phyloP scores from a whole-genome alignment of 768 basidiomycete genomes.

The Epithele typhae region DNA sequence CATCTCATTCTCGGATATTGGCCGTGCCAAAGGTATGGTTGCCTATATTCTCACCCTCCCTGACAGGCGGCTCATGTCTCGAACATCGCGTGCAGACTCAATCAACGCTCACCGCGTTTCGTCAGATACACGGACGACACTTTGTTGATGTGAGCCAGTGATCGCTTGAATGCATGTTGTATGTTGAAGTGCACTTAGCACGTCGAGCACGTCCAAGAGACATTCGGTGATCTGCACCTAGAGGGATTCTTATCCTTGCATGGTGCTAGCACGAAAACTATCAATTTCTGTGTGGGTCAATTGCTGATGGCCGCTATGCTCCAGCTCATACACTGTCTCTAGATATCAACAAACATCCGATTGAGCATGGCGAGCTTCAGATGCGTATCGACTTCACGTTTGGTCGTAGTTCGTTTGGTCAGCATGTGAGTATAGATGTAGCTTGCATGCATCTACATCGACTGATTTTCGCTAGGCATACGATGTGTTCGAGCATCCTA shows the following conservation, averaged over 20 bases:
- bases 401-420: conserved; percentile 64
- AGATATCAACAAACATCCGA: conserved; percentile 81
- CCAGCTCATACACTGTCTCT: background rate
- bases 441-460: too few relatives aligned
- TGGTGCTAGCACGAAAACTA: conserved; percentile 70
- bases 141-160: conserved; percentile 64
- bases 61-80: too few relatives aligned
- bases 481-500: too few relatives aligned
- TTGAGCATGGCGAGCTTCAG: conserved; percentile 64
- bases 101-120: conserved; percentile 64
- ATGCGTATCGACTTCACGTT: conserved; percentile 64
- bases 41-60: too few relatives aligned
- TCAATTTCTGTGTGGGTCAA: background rate
- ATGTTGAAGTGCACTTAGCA: conserved; percentile 39
- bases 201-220: conserved; percentile 57
- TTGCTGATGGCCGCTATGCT: too few relatives aligned
- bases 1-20: conserved; percentile 39
- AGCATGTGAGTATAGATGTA: conserved; percentile 46
- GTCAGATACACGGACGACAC: conserved; percentile 68
- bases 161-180: too few relatives aligned
- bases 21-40: conserved; percentile 62
- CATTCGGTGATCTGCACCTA: conserved; percentile 47
- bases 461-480: too few relatives aligned
- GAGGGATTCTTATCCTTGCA: conserved; percentile 84
- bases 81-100: conserved; percentile 58